These are phyloP conservation scores for Pilasporangium apinafurcum DNA, from an alignment of 352 stramenopile species.

Conservation along the genomic window DNA sequence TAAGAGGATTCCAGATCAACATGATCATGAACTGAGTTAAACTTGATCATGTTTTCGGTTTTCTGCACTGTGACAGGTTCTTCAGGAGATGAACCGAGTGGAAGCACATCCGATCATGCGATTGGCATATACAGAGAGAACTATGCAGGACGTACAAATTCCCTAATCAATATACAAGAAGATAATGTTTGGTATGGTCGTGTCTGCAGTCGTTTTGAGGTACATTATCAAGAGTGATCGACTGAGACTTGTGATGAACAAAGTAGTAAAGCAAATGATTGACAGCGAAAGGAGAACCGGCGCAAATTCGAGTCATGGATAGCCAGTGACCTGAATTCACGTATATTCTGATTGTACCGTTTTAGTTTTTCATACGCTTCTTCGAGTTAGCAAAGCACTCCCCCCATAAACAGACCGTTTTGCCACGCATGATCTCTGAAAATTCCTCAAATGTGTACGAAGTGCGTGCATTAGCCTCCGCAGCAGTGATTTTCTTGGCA, in stretches of 20 bases:
- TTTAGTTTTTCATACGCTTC: constrained; percentile 82
- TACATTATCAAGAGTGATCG: no score
- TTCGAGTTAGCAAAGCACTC: constrained; percentile 81
- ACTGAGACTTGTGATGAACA: no score
- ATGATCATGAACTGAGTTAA: background rate
- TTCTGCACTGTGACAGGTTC: constrained; percentile 14
- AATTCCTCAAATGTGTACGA: constrained; percentile 76
- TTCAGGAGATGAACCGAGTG: constrained; percentile 72
- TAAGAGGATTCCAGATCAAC: background rate
- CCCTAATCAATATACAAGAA: no score
- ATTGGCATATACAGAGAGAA: constrained; percentile 41
- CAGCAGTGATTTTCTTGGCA: constrained; percentile 45
- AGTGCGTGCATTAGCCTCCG: constrained; percentile 38
- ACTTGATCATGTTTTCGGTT: background rate
- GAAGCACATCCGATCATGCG: constrained; percentile 77
- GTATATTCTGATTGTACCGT: background rate
- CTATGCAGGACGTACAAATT: constrained; percentile 4
- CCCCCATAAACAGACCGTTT: constrained; percentile 78
- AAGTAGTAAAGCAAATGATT: no score
- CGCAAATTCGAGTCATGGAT: no score
- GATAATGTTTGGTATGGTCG: no score
- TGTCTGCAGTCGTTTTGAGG: no score
- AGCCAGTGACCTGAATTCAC: no score
- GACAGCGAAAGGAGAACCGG: no score
- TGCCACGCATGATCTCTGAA: constrained; percentile 69